Percentiles rank a stretch among this genome's conserved stretches.
Evolutionary conservation across 768 basidiomycete species (phyloP).

Genomic region (Stropharia rugosoannulata): DNA sequence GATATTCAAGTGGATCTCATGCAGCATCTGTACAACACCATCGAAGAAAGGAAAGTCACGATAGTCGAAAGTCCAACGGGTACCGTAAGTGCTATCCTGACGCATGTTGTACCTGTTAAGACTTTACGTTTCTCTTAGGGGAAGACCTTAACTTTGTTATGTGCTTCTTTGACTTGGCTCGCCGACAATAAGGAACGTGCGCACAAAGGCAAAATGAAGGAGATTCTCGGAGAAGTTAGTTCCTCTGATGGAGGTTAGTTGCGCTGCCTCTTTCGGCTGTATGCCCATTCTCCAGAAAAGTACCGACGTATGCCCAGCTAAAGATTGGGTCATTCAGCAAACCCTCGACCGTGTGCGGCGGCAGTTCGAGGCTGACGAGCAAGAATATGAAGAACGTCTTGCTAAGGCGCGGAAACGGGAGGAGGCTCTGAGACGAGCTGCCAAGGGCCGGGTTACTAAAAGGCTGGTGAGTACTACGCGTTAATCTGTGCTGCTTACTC

Average conservation of each 20-base stretch:
- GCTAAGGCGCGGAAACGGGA: conserved; percentile 63
- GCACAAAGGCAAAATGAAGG: conserved; percentile 59
- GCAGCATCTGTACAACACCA: conserved; percentile 79
- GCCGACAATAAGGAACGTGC: conserved; percentile 68
- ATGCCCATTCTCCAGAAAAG: not conserved
- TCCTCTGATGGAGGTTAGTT: conserved; percentile 23
- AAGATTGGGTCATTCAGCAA: conserved; percentile 78
- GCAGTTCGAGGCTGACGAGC: conserved; percentile 66
- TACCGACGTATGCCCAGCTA: conserved; percentile 34
- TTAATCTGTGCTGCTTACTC: not conserved
- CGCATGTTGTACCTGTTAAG: not conserved
- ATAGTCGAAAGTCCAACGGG: conserved; percentile 91
- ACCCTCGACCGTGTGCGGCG: conserved; percentile 63
- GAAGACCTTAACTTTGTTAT: conserved; percentile 82
- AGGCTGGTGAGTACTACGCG: conserved; percentile 40
- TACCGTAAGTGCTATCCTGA: conserved; percentile 50
- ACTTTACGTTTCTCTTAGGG: conserved; percentile 47
- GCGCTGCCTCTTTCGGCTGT: not conserved
- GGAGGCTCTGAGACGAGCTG: conserved; percentile 49
- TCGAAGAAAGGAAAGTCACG: conserved; percentile 73
- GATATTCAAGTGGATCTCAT: conserved; percentile 84
- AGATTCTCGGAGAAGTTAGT: conserved; percentile 29
- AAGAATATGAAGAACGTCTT: conserved; percentile 62
- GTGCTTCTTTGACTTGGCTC: conserved; percentile 75
- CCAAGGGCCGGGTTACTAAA: conserved; percentile 59